Evolutionary conservation across 768 basidiomycete species (phyloP).

Genomic region (Neoboletus magnificus): DNA sequence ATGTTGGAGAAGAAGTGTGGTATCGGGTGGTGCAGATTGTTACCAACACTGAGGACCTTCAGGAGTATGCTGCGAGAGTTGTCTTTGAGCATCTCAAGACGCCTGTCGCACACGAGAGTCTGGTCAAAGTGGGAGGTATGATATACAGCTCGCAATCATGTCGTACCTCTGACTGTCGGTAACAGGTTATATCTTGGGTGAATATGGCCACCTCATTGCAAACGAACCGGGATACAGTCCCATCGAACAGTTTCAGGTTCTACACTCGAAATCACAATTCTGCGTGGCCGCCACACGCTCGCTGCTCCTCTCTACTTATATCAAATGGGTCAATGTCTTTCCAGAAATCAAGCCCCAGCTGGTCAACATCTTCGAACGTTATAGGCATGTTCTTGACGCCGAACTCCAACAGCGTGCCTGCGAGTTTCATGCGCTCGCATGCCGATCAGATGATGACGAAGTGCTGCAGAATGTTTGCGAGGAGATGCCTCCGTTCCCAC

Average conservation of each 20-base stretch:
- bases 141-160: background rate
- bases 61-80: constrained; percentile 92
- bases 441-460: constrained; percentile 84
- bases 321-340: constrained; percentile 99
- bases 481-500: constrained; percentile 98
- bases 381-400: constrained; percentile 94
- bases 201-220: constrained; percentile 97
- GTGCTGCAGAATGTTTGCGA: constrained; percentile 93
- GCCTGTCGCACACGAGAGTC: constrained; percentile 84
- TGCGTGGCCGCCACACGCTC: constrained; percentile 91
- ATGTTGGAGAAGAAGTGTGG: constrained; percentile 99
- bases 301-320: constrained; percentile 91
- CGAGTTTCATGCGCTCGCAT: constrained; percentile 91
- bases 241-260: constrained; percentile 85
- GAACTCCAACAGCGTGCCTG: constrained; percentile 98
- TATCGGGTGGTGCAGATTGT: constrained; percentile 98
- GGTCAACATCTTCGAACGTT: constrained; percentile 92
- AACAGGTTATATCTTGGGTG: constrained; percentile 91
- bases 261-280: constrained; percentile 94
- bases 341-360: constrained; percentile 97
- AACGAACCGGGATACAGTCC: constrained; percentile 94
- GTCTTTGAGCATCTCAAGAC: constrained; percentile 86
- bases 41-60: constrained; percentile 96
- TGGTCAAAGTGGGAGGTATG: constrained; percentile 94
- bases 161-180: constrained; percentile 7